Evolutionary conservation across 768 basidiomycete genomes (phyloP).

Genomic region (Pleurotus tuber-regium): DNA sequence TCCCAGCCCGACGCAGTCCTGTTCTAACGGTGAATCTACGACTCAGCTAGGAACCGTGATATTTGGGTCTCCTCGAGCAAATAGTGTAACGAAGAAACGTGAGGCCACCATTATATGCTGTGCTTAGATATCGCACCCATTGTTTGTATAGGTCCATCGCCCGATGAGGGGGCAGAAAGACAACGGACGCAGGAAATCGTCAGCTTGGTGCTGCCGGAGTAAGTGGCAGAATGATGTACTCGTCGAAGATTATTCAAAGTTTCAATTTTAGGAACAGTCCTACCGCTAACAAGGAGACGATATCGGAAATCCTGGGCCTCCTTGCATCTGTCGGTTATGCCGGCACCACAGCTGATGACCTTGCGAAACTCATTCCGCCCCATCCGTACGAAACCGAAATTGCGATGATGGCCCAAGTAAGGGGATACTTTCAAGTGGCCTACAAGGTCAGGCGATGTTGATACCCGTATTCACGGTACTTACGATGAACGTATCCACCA

Average conservation of each 20-base stretch:
- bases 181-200: too few relatives aligned
- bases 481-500: background rate
- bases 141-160: too few relatives aligned
- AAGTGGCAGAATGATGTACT: too few relatives aligned
- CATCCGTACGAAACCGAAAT: conserved; percentile 42
- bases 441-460: conserved; percentile 33
- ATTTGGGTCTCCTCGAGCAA: too few relatives aligned
- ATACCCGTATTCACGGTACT: background rate
- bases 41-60: too few relatives aligned
- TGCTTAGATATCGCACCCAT: too few relatives aligned
- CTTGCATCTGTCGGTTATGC: conserved; percentile 29
- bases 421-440: conserved; percentile 45
- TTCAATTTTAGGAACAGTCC: background rate
- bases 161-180: too few relatives aligned
- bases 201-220: too few relatives aligned
- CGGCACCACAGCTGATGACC: conserved; percentile 25
- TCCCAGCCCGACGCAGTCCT: too few relatives aligned
- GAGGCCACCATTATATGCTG: too few relatives aligned
- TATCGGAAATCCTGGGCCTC: conserved; percentile 21
- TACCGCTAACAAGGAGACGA: conserved; percentile 12
- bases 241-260: background rate
- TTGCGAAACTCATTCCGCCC: conserved; percentile 27
- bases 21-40: too few relatives aligned
- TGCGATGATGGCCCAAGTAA: conserved; percentile 39
- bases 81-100: too few relatives aligned